phyloP scores from a whole-genome alignment of 108 stramenopile genomes.

The Fistulifera pelliculosa region DNA sequence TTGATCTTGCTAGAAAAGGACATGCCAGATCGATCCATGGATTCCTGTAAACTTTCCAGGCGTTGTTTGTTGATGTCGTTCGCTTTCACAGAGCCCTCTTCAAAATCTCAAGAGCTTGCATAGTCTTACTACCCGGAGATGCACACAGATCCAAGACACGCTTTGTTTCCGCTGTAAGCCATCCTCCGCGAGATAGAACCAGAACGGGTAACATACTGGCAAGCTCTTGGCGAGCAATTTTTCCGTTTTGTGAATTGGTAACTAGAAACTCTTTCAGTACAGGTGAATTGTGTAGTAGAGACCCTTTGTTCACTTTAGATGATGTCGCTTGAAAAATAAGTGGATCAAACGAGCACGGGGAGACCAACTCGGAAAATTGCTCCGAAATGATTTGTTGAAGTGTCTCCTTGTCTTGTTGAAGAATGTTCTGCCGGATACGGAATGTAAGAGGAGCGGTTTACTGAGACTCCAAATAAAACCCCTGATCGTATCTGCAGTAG shows the following conservation, averaged over 20 bases:
- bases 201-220: constrained; percentile 72
- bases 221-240: constrained; percentile 67
- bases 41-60: constrained; percentile 47
- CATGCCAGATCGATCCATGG: constrained; percentile 53
- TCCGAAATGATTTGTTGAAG: neutral
- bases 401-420: neutral
- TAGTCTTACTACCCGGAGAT: constrained; percentile 78
- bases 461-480: constrained; percentile 14
- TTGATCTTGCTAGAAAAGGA: constrained; percentile 20
- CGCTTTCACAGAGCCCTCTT: constrained; percentile 41
- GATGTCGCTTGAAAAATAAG: neutral
- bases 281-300: constrained; percentile 19
- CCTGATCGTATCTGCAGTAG: neutral
- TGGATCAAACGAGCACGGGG: neutral
- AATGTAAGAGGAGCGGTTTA: constrained; percentile 28
- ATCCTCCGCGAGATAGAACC: constrained; percentile 22
- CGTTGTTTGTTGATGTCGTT: constrained; percentile 74
- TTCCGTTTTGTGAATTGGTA: constrained; percentile 34
- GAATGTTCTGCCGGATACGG: constrained; percentile 15
- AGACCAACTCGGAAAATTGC: neutral
- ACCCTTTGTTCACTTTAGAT: constrained; percentile 4
- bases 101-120: constrained; percentile 68
- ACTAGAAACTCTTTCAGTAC: constrained; percentile 42
- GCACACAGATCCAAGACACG: constrained; percentile 77
- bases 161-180: constrained; percentile 1